Percentiles rank a stretch among this genome's conserved stretches.
phyloP scores from a whole-genome alignment of 2,329 filamentous ascomycete genomes.

The Nemania sp. region DNA sequence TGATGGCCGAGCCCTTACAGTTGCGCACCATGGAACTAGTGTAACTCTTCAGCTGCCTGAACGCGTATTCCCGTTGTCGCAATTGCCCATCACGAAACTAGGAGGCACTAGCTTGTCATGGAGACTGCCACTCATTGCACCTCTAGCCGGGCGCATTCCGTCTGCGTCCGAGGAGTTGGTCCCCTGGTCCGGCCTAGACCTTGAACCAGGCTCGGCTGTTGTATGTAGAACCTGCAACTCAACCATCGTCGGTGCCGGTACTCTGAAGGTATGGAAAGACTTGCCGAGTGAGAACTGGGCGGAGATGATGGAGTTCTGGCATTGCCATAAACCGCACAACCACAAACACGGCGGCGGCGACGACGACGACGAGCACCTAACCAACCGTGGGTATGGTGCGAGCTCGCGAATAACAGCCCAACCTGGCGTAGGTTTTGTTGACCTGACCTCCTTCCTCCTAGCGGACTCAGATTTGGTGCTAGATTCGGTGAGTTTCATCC shows the following conservation, averaged over 20 bases:
- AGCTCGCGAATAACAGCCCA: conserved; percentile 77
- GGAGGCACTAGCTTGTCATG: conserved; percentile 60
- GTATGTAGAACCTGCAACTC: conserved; percentile 56
- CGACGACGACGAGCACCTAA: conserved; percentile 56
- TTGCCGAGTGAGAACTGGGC: conserved; percentile 97
- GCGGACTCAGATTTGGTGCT: conserved; percentile 71
- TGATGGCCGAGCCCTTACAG: conserved; percentile 59
- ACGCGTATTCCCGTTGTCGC: conserved; percentile 51
- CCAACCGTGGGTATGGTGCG: conserved; percentile 84
- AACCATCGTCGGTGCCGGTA: conserved; percentile 54
- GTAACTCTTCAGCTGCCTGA: conserved; percentile 58
- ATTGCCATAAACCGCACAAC: conserved; percentile 90
- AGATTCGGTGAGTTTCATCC: conserved; percentile 54
- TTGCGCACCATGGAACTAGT: conserved; percentile 60
- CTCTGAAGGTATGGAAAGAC: conserved; percentile 81
- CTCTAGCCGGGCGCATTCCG: conserved; percentile 1
- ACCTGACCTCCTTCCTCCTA: conserved; percentile 81
- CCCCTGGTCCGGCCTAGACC: conserved; percentile 68
- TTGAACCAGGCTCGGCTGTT: conserved; percentile 57
- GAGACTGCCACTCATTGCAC: conserved; percentile 61
- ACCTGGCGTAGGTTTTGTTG: conserved; percentile 79
- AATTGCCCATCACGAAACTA: conserved; percentile 55
- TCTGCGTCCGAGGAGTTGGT: conserved; percentile 54
- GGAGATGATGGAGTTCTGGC: conserved; percentile 99
- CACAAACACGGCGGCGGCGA: conserved; percentile 50